These are phyloP conservation scores for Galerina sulciceps DNA, from an alignment of 768 basidiomycete genomes.

Conservation along the genomic window DNA sequence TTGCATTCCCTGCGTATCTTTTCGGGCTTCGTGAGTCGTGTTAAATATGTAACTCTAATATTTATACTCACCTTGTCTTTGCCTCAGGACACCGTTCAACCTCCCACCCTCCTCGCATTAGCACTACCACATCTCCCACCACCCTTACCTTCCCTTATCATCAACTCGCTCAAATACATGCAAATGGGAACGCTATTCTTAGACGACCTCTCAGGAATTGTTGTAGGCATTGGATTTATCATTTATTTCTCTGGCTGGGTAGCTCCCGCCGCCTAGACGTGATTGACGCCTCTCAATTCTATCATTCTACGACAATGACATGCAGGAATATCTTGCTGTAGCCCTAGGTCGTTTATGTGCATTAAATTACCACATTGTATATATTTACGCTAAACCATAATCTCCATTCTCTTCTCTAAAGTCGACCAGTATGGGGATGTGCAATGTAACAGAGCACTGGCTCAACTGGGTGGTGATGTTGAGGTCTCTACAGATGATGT, in stretches of 20 bases:
- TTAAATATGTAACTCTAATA: neutral
- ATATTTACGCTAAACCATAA: constrained; percentile 17
- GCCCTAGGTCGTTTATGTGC: constrained; percentile 1
- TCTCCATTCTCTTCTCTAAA: neutral
- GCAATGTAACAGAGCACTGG: no score
- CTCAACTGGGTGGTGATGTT: constrained; percentile 27
- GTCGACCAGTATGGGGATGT: no score
- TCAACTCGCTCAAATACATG: constrained; percentile 67
- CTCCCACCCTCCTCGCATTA: constrained; percentile 61
- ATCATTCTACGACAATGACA: neutral
- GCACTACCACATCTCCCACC: constrained; percentile 70
- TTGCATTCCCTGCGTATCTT: constrained; percentile 78
- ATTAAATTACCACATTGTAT: constrained; percentile 18
- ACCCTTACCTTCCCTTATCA: constrained; percentile 64
- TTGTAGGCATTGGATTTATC: constrained; percentile 76
- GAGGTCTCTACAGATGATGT: neutral
- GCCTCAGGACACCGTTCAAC: constrained; percentile 58
- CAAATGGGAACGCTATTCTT: constrained; percentile 69
- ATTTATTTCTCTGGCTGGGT: constrained; percentile 58
- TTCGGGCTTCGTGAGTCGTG: constrained; percentile 60
- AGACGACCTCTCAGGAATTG: constrained; percentile 70
- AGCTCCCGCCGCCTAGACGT: constrained; percentile 8
- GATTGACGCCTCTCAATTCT: neutral
- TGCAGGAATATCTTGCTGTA: constrained; percentile 3
- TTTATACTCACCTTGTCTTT: neutral